Evolutionary conservation across 2,329 filamentous ascomycete genomes (phyloP).

Genomic region (Helotiales sp.): DNA sequence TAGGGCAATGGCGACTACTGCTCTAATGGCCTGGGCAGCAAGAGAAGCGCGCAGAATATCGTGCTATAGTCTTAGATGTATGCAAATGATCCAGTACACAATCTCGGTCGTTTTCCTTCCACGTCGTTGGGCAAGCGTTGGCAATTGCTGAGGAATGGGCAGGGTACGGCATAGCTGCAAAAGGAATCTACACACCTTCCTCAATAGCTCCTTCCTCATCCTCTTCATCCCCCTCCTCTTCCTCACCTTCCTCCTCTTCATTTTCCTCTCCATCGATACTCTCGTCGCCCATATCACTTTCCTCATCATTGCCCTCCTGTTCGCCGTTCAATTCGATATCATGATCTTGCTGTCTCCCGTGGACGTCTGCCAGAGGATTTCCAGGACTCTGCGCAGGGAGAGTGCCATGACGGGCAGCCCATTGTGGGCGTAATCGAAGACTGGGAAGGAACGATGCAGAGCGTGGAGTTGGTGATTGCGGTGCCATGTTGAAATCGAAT

Average conservation of each 20-base stretch:
- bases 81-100: no score
- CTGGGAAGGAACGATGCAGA: slow-evolving; percentile 10
- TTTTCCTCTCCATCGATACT: slow-evolving; percentile 33
- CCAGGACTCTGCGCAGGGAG: slow-evolving; percentile 17
- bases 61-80: no score
- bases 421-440: slow-evolving; percentile 17
- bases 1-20: no score
- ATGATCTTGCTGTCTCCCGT: background rate
- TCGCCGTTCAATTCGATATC: background rate
- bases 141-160: background rate
- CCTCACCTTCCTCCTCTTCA: slow-evolving; percentile 32
- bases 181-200: slow-evolving; percentile 34
- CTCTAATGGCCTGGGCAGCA: no score
- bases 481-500: slow-evolving; percentile 10
- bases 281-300: slow-evolving; percentile 27
- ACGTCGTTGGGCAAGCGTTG: background rate
- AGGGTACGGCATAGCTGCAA: background rate
- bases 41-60: no score
- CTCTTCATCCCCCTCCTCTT: slow-evolving; percentile 37
- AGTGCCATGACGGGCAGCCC: slow-evolving; percentile 14
- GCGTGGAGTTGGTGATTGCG: slow-evolving; percentile 18
- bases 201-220: slow-evolving; percentile 45
- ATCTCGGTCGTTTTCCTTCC: no score
- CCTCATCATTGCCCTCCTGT: slow-evolving; percentile 14
- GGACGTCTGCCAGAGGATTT: slow-evolving; percentile 20